Conservation (phyloP, 2,329 filamentous ascomycete species). For the Ophiognomonia clavigignenti-juglandacearum region DNA sequence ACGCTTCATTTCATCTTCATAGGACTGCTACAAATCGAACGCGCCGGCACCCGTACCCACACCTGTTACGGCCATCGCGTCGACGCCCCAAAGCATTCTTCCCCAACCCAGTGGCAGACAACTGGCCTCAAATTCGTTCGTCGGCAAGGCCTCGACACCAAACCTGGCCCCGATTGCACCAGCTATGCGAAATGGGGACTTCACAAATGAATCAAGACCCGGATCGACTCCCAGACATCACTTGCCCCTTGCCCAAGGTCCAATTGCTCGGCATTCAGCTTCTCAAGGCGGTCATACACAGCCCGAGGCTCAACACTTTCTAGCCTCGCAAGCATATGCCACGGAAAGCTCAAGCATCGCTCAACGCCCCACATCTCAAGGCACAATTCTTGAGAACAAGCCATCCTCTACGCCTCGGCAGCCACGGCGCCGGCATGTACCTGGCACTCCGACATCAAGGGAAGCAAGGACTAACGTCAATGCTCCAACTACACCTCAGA, state of each 20-base stretch:
- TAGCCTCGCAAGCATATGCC: too few species aligned
- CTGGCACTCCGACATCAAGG: slow-evolving; percentile 20
- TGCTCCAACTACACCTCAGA: slow-evolving; percentile 11
- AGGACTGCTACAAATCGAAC: slow-evolving; percentile 7
- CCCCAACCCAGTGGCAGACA: neutral
- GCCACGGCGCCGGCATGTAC: neutral
- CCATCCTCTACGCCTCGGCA: neutral
- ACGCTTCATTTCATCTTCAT: neutral
- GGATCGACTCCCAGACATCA: too few species aligned
- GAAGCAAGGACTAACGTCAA: slow-evolving; percentile 15
- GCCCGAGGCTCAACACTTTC: too few species aligned
- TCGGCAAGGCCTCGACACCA: too few species aligned
- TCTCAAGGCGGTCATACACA: too few species aligned
- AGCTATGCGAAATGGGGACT: too few species aligned
- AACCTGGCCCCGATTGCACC: too few species aligned
- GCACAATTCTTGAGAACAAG: neutral
- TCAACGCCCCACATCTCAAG: neutral
- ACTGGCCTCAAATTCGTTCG: too few species aligned
- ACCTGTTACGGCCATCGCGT: neutral
- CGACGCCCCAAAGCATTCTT: neutral
- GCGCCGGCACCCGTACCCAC: too few species aligned
- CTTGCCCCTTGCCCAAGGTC: too few species aligned
- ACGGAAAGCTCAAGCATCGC: neutral
- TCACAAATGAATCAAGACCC: too few species aligned
- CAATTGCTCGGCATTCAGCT: too few species aligned